Evolutionary conservation across 352 stramenopile species (phyloP), one percentile per base, ranked within the genome.

Genomic region (Phytophthora quininea): DNA sequence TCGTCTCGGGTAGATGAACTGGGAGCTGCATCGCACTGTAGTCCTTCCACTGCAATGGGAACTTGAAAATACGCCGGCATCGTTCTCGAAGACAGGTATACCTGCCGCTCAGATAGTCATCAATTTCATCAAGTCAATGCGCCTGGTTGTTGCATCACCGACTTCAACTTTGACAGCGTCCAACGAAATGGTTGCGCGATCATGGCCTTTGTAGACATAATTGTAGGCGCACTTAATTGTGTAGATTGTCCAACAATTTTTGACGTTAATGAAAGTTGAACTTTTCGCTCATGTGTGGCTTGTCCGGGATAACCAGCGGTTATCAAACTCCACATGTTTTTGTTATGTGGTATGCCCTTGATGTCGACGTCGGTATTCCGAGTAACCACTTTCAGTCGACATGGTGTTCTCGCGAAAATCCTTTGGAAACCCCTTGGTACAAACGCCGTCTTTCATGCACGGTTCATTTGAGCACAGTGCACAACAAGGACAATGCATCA

Each of bases 401-500:
- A 11, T 40, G 6, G 35, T 40, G 1, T 40, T 11, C 10, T 11
- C 35, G 10, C 10, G 0, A 40, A 40, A 40, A 0, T 40, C 6
- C 10, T 40, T 40, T 40, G 10, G 6, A 11, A 40, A 11, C 35
- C 6, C 35, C 35, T 40, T 40, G 6, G 35, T 40, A 11, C 35
- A 40, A 40, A 40, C 35, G 35, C 10, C 35, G 1, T 40, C 35
- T 11, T 11, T 40, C 35, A 40, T 40, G 1, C 10, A 40, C 10
- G 1, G 0, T 40, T 4, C 29, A 14, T 35, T 2, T 4, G 2
- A 1, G 32, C 54, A 54, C 1, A 50, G 4, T 6, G 45, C 32
- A 19, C 59, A 38, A n/a, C 51, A 53, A 4, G 62, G 66, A 32
- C 53, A 40, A 40, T 67, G 52, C 19, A 58, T 58, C 52, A 58